Conservation (phyloP, 345 rosid species). For the Trapa incisa region DNA sequence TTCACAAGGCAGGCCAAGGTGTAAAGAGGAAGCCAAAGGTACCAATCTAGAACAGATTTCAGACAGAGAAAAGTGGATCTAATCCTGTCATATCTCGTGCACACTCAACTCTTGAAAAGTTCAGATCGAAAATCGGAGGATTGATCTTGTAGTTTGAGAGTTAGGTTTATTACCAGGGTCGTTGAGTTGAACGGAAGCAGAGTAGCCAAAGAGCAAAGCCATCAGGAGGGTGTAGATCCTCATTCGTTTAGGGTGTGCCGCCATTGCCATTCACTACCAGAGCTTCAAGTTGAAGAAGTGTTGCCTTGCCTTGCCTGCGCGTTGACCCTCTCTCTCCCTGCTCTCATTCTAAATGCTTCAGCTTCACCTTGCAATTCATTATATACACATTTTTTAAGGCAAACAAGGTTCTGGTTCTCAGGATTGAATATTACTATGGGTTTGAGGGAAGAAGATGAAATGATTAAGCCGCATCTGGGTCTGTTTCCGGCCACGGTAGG, state of each 20-base stretch:
- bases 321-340: no score
- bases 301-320: neutral
- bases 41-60: conserved; percentile 45
- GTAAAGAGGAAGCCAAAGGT: conserved; percentile 73
- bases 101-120: neutral
- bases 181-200: conserved; percentile 73
- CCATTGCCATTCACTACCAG: conserved; percentile 17
- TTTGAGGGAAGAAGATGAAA: no score
- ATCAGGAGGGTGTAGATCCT: conserved; percentile 37
- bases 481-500: no score
- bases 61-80: neutral
- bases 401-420: no score
- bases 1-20: conserved; percentile 44
- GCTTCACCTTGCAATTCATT: neutral
- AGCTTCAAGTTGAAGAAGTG: conserved; percentile 1
- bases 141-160: neutral
- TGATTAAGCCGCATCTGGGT: no score
- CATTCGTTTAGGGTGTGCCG: conserved; percentile 20
- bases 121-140: neutral
- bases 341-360: no score
- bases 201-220: conserved; percentile 59
- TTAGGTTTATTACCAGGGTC: conserved; percentile 41
- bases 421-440: no score
- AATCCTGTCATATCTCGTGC: neutral
- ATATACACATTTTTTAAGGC: no score